Evolutionary conservation across 306 rosid genomes (phyloP), one percentile per base, ranked within the genome.

Genomic region (Herpetospermum pedunculosum): DNA sequence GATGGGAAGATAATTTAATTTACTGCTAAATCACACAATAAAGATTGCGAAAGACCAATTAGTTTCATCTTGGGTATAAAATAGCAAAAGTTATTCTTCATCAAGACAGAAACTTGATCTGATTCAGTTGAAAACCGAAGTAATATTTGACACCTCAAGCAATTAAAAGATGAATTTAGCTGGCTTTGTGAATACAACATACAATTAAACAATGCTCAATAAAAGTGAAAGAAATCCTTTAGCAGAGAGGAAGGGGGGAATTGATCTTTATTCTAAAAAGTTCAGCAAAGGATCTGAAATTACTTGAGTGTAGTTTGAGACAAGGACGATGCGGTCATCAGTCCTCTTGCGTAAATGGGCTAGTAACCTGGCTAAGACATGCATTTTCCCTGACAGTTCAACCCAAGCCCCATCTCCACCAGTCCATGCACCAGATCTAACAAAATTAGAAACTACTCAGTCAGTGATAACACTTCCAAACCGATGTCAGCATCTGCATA

Each of bases 231-330:
- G 15, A 35, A 35, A 38, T 63, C 3, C 4, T 63, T 19, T 37
- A 11, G 16, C 30, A 50, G 13, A 50, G 12, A 6, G 41, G 26
- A 12, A 3, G 65, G 40, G 35, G 4, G 40, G 25, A 32, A 60
- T 30, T 32, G 21, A 30, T 30, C 13, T 29, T 59, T 29, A 30
- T 59, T 30, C 41, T 15, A 30, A 59, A 30, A 15, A 29, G 13
- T 28, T n/a, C 46, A 19, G 70, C 18, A 11, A 63, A 63, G 70
- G 34, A 70, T 43, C 49, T 68, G 49, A 74, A 74, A 74, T 49
- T 86, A 88, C 98, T 96, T 93, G 98, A 54, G 98, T 93, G 79
- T 93, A 93, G 87, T 93, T 91, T 80, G 98, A 93, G 73, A 93
- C 98, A 57, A 93, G 92, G 72, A 93, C 98, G 74, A 93, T 91